phyloP scores from a whole-genome alignment of 306 rosid genomes.

The Malus domestica region DNA sequence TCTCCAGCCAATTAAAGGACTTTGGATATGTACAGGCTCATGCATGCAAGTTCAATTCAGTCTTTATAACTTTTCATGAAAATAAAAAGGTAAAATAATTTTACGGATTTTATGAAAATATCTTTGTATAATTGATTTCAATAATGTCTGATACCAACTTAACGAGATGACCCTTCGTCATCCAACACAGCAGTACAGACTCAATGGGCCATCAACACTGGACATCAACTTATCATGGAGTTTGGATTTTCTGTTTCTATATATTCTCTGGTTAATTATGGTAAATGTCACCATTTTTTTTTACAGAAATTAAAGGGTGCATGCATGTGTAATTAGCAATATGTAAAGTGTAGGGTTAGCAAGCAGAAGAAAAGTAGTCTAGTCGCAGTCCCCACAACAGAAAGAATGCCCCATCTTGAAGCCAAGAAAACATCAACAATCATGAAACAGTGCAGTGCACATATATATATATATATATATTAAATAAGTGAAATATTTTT shows the following conservation, averaged over 20 bases:
- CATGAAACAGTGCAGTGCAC: slow-evolving; percentile 22
- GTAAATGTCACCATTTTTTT: not conserved
- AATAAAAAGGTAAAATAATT: not conserved
- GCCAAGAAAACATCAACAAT: slow-evolving; percentile 35
- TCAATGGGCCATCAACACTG: not conserved
- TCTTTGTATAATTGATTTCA: not conserved
- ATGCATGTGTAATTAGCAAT: not conserved
- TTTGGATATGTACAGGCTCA: not conserved
- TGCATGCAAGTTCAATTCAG: not conserved
- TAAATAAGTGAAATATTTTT: no score
- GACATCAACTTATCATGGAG: not conserved
- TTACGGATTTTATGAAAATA: not conserved
- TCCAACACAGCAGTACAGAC: not conserved
- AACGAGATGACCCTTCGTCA: not conserved
- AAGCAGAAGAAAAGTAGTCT: not conserved
- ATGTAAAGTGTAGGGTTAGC: not conserved
- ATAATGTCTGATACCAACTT: not conserved
- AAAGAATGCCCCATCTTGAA: slow-evolving; percentile 39
- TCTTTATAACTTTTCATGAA: not conserved
- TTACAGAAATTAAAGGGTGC: not conserved
- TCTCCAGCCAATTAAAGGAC: not conserved
- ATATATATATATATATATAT: not conserved
- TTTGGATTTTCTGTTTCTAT: not conserved
- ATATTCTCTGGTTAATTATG: not conserved
- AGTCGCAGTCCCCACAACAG: slow-evolving; percentile 5